Evolutionary conservation across 345 rosid genomes (phyloP), one percentile per base, ranked within the genome.

Genomic region (Odontarrhena argentea): DNA sequence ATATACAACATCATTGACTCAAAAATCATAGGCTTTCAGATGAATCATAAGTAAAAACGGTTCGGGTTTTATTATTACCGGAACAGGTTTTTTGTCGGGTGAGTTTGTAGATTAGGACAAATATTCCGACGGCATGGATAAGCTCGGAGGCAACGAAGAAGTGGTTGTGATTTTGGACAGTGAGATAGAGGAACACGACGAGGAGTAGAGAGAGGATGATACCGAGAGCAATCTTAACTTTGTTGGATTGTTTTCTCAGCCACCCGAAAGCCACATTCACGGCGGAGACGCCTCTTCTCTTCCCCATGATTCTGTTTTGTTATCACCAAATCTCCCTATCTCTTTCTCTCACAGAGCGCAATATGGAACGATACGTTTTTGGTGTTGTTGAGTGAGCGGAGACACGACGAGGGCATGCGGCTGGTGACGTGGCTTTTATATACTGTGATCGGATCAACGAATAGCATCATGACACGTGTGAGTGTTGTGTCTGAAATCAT

Each of bases 71-170:
- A 2, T 67, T 48, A 2, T 9, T 77, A 89, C 92, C 96, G 11
- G 96, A 82, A 49, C 92, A 85, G 18, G 81, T 79, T 58, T 78
- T 86, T 71, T 82, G 81, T 51, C 79, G 80, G 13, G 74, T 74
- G 68, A 89, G 96, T 76, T 86, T 89, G 73, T 82, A 85, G 62
- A 79, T 79, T 76, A 89, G 76, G 73, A 81, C 84, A 2, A 79
- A 9, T 73, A 89, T 83, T 48, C 92, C 96, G 49, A 76, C 77
- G 44, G 79, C 83, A 63, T 89, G 96, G 74, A 83, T 67, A 22
- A 83, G 51, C 70, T 89, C 91, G 12, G 96, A 78, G 8, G 81
- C 88, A 54, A 86, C 6, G 24, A 83, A 89, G 60, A 89, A 85
- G 65, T 86, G 78, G 14, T 75, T 67, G 18, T 50, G 57, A 57